Evolutionary conservation across 2,329 filamentous ascomycete genomes (phyloP), one percentile per base, ranked within the genome.

Genomic region (Fusarium anguioides): DNA sequence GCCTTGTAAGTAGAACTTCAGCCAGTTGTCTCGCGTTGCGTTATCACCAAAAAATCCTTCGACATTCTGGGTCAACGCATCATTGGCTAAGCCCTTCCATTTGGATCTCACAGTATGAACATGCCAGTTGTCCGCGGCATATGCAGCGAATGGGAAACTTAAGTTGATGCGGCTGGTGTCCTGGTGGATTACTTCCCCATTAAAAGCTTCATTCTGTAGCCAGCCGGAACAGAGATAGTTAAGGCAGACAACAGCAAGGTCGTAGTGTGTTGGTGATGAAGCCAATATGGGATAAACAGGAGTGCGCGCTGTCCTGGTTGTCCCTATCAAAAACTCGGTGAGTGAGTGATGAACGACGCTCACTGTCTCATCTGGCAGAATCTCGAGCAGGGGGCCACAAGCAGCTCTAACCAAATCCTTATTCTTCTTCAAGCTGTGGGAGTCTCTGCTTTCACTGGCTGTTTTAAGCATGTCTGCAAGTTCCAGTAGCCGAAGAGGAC

Each of bases 261-360:
- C 41, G 9, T 46, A 48, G 20, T 71, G 68, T 15, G 61, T 64
- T n/a, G 42, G 39, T 4, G 39, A 55, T n/a, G 49, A 40, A 10
- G 49, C 40, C 21, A 71, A 45, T 20, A 62, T 21, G 8, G 68
- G 68, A 36, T 66, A 71, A 12, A 23, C 41, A 6, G 33, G 14
- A 21, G 31, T 29, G 2, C 41, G 23, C 7, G 15, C 23, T 12
- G 53, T 54, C 23, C 65, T 53, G 7, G 60, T 57, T 12, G 39
- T 26, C 8, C 65, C 68, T 14, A 47, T 40, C 21, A 71, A 39
- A 26, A 67, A 71, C 39, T 71, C 65, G 2, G 68, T 69, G 8
- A 71, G 51, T 11, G 68, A 71, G 51, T 71, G 65, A n/a, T 71
- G 68, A 23, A 71, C 52, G 8, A 71, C 56, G 7, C 55, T 61